Conservation (phyloP, 192 early-diverging fungal genomes). For the Umbelopsis sp. region DNA sequence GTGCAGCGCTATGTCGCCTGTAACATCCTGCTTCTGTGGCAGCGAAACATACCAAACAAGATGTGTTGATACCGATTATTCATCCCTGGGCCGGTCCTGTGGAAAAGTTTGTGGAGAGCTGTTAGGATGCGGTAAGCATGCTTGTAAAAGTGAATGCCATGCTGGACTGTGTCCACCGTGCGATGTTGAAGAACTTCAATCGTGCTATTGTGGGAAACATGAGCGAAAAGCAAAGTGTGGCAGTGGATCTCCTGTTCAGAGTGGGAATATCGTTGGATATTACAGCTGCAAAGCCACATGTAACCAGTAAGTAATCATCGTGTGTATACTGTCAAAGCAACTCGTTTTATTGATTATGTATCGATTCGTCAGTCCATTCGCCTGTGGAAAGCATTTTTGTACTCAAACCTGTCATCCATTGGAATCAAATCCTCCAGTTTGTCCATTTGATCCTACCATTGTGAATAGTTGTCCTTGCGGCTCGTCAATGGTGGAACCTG, state of each 20-base stretch:
- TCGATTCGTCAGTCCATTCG: conserved; percentile 40
- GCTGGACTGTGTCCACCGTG: conserved; percentile 72
- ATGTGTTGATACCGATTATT: conserved; percentile 76
- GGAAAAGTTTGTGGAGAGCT: conserved; percentile 66
- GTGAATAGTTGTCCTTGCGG: conserved; percentile 60
- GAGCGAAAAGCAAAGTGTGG: conserved; percentile 62
- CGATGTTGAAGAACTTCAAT: conserved; percentile 50
- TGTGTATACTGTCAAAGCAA: background rate
- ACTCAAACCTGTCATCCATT: conserved; percentile 56
- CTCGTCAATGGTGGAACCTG: conserved; percentile 35
- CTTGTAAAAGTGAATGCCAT: conserved; percentile 69
- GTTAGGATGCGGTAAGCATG: conserved; percentile 73
- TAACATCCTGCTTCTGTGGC: conserved; percentile 85
- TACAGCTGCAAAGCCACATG: conserved; percentile 58
- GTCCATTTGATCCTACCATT: conserved; percentile 54
- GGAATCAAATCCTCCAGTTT: conserved; percentile 39
- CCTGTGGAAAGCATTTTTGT: conserved; percentile 58
- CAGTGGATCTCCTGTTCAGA: conserved; percentile 47
- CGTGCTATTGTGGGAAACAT: conserved; percentile 73
- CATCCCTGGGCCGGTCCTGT: conserved; percentile 71
- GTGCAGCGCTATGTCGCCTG: conserved; percentile 79
- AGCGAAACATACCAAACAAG: conserved; percentile 61
- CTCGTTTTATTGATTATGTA: background rate
- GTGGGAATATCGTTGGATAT: conserved; percentile 46
- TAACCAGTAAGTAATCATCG: conserved; percentile 37